Percentiles rank a stretch among this genome's conserved stretches.
phyloP scores from a whole-genome alignment of 106 monocot species.

The Apostasia ramifera region DNA sequence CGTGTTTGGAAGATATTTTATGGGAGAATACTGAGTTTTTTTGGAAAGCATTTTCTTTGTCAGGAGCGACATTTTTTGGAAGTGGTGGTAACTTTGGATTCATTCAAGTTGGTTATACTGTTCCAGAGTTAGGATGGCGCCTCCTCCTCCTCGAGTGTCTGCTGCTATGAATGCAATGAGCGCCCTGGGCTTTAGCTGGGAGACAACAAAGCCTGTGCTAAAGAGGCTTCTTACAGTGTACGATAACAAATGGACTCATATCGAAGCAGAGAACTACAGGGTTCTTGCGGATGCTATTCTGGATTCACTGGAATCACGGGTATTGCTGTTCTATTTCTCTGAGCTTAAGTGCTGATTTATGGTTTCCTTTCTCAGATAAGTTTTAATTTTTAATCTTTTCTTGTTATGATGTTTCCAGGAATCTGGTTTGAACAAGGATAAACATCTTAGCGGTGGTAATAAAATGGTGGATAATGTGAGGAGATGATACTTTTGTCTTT shows the following conservation, averaged over 20 bases:
- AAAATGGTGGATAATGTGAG: neutral
- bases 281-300: conserved; percentile 53
- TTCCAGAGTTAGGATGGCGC: neutral
- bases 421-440: neutral
- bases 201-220: conserved; percentile 33
- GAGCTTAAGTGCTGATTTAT: neutral
- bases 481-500: neutral
- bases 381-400: neutral
- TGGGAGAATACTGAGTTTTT: no score
- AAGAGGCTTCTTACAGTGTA: conserved; percentile 38
- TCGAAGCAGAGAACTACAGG: conserved; percentile 56
- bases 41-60: no score
- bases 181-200: conserved; percentile 24
- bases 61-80: no score
- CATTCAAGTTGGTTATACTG: neutral
- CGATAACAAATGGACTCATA: conserved; percentile 49
- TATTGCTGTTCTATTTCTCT: neutral
- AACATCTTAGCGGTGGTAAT: neutral
- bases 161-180: conserved; percentile 50
- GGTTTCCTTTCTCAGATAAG: neutral
- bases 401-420: neutral
- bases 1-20: no score
- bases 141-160: conserved; percentile 9
- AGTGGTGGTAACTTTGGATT: no score
- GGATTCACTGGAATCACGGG: conserved; percentile 27